A percentile compares a stretch with the other conserved stretches of the same genome.
Evolutionary conservation across 1,139 yeast genomes (phyloP).

Genomic region (Sugiyamaella novakii): DNA sequence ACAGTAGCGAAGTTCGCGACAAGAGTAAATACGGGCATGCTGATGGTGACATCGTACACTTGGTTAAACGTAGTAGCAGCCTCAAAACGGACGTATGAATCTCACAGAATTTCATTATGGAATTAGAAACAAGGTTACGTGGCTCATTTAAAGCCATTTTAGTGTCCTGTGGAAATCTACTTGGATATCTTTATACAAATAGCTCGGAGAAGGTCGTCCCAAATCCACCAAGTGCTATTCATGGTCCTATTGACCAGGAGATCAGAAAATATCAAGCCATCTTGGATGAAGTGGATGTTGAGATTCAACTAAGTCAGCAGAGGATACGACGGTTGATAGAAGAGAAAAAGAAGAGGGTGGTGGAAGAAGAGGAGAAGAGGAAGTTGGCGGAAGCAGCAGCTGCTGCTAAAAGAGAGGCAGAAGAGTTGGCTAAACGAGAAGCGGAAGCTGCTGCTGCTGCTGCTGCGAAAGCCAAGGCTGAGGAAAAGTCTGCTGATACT

Average conservation of each 20-base stretch:
- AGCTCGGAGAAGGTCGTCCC: constrained; percentile 32
- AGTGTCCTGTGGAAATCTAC: constrained; percentile 33
- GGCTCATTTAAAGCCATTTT: constrained; percentile 25
- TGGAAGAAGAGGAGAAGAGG: constrained; percentile 20
- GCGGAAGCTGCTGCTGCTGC: constrained; percentile 9
- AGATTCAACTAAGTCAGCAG: constrained; percentile 30
- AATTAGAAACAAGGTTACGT: constrained; percentile 18
- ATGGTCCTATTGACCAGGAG: constrained; percentile 31
- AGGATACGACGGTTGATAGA: constrained; percentile 21
- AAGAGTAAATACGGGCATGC: no score
- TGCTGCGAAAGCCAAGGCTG: constrained; percentile 3
- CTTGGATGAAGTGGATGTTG: constrained; percentile 33
- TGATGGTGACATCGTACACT: no score
- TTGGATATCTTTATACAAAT: constrained; percentile 29
- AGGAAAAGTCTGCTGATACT: background rate
- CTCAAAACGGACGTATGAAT: no score
- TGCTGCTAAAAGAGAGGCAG: constrained; percentile 1
- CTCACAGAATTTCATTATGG: no score
- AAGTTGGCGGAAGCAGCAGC: constrained; percentile 14
- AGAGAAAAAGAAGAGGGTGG: constrained; percentile 7
- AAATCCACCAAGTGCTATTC: constrained; percentile 34
- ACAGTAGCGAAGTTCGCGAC: no score
- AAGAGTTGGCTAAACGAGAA: constrained; percentile 1
- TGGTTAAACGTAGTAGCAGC: no score
- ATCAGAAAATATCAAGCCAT: constrained; percentile 30